Conservation (phyloP, 73 alveolate genomes). For the Paramecium biaurelia region DNA sequence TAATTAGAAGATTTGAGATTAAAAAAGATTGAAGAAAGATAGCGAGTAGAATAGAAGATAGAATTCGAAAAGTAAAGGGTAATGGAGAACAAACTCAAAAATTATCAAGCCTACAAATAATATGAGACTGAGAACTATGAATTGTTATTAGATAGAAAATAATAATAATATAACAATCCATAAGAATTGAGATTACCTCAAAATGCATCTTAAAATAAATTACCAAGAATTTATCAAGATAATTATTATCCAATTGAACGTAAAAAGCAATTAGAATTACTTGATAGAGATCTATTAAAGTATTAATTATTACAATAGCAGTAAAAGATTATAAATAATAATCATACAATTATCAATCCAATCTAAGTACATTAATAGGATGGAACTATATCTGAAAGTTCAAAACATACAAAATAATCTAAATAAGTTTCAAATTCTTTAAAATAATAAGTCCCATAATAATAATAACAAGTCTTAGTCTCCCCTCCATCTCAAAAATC, state of each 20-base stretch:
- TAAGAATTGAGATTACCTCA: not conserved
- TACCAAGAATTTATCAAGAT: constrained; percentile 10
- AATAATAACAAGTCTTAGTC: not conserved
- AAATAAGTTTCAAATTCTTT: not conserved
- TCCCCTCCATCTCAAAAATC: not conserved
- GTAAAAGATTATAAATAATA: not conserved
- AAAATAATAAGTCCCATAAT: not conserved
- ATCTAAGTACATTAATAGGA: not conserved
- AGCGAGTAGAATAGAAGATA: not conserved
- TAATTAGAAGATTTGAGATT: not conserved
- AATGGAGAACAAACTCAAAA: not conserved
- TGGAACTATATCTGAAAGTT: not conserved
- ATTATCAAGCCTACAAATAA: not conserved
- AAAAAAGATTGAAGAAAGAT: not conserved
- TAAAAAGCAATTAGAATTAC: not conserved
- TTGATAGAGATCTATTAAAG: not conserved
- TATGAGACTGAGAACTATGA: not conserved
- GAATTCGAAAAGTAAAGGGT: constrained; percentile 7
- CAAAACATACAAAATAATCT: not conserved
- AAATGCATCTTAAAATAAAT: not conserved
- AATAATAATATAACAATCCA: not conserved
- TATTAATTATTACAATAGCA: not conserved
- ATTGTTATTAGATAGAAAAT: not conserved
- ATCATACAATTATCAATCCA: not conserved
- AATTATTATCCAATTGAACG: not conserved